Base-by-base conservation (phyloP, 2,329 filamentous ascomycete species). In the Neofusicoccum laricinum region DNA sequence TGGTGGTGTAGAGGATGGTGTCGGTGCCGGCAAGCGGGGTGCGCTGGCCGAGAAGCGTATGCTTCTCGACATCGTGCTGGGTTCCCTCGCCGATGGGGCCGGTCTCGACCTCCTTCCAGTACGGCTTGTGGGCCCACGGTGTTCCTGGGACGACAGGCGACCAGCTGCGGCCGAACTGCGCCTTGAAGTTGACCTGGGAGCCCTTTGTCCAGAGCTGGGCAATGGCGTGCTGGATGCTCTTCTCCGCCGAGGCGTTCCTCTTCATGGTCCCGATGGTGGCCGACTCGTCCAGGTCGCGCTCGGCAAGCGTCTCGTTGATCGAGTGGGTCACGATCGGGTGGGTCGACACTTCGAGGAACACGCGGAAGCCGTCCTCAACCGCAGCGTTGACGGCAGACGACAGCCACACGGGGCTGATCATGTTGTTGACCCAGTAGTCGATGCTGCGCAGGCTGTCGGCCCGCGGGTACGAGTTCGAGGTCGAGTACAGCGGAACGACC, bases 301-400 rank as follows among this genome's bases (percentile, higher is more conserved):
- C 69, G 12, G 74, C 65, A 1, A 81, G 38, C 0, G 75, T 80
- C 53, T 81, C 79, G 3, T 71, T 73, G 34, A 81, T 72, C 0
- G 79, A 81, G 55, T 81, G 76, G 2, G 73, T 69, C 5, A 81
- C 70, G 43, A 82, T 74, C 0, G 79, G 78, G 57, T 81, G 79
- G 4, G 67, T 71, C 0, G 79, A 80, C 0, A 81, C 72, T 65
- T 82, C 79, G 2, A 81, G 45, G 67, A 81, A 81, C 1, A 77
- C 17, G 4, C 75, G 68, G 57, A 72, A 74, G 1, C 76, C 77
- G 62, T 81, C 79, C 1, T 77, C 71, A 0, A 72, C 70, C 0
- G 76, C 76, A 12, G 73, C 72, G 14, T 70, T 65, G 4, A 81
- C 70, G 1, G 79, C 76, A 10, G 69, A 66, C 0, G 71, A 75